Evolutionary conservation across 805 yeast genomes (phyloP).

Genomic region (Spathaspora gorwiae): DNA sequence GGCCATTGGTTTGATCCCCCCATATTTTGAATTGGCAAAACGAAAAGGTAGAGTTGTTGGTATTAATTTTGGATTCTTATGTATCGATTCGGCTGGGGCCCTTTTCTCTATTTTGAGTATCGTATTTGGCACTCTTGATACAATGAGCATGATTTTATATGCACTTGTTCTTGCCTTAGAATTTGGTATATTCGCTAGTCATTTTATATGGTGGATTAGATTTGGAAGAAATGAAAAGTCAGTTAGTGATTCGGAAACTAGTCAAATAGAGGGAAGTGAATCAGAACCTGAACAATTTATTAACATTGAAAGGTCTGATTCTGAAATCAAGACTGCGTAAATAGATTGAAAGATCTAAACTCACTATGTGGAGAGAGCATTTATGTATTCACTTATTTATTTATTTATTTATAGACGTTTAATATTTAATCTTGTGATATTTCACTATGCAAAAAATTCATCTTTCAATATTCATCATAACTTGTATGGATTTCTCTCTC

Average conservation of each 20-base stretch:
- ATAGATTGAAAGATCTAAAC: too few species aligned
- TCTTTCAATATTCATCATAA: too few species aligned
- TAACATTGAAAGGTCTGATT: background rate
- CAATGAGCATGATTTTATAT: constrained; percentile 77
- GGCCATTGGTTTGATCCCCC: constrained; percentile 79
- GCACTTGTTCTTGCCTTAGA: constrained; percentile 70
- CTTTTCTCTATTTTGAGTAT: constrained; percentile 60
- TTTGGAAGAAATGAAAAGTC: constrained; percentile 26
- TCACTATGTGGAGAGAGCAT: too few species aligned
- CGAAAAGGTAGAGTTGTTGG: constrained; percentile 85
- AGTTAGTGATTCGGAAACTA: constrained; percentile 9
- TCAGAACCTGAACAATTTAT: background rate
- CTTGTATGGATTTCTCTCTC: too few species aligned
- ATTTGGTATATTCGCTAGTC: constrained; percentile 69
- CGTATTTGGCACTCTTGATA: constrained; percentile 57
- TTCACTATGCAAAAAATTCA: too few species aligned
- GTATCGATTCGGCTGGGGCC: constrained; percentile 79
- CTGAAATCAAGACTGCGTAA: too few species aligned
- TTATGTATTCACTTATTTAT: too few species aligned
- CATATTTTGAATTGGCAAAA: constrained; percentile 78
- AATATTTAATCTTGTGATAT: too few species aligned
- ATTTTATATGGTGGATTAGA: constrained; percentile 58
- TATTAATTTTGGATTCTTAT: constrained; percentile 73
- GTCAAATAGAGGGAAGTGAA: background rate
- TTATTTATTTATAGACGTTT: too few species aligned